Conservation (phyloP, 176 grass and related monocot genomes). For the Musa itinerans region DNA sequence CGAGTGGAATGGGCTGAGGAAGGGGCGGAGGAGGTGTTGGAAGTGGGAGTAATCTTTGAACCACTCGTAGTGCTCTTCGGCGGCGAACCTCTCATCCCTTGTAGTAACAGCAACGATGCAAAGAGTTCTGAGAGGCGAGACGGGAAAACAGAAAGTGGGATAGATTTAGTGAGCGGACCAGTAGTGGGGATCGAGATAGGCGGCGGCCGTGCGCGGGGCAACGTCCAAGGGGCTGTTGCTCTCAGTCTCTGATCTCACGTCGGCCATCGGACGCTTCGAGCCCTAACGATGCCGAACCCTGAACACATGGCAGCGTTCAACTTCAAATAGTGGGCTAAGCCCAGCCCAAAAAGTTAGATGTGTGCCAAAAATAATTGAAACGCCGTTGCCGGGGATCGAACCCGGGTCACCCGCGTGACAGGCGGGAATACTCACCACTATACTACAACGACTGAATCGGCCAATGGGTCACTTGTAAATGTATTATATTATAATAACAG, state of each 20-base stretch:
- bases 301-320: too few relatives aligned
- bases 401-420: conserved; percentile 82
- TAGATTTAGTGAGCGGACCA: neutral
- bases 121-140: neutral
- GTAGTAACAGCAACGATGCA: neutral
- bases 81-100: conserved; percentile 74
- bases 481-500: too few relatives aligned
- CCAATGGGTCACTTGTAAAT: too few relatives aligned
- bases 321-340: too few relatives aligned
- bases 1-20: conserved; percentile 62
- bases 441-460: conserved; percentile 51
- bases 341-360: too few relatives aligned
- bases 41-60: conserved; percentile 90
- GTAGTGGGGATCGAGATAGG: conserved; percentile 1
- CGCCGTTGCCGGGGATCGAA: conserved; percentile 72
- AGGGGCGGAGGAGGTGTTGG: conserved; percentile 73
- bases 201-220: neutral
- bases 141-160: neutral
- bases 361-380: neutral
- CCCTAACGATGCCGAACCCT: neutral
- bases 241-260: neutral
- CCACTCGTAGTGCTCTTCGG: conserved; percentile 98
- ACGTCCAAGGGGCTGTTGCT: neutral
- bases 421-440: conserved; percentile 95
- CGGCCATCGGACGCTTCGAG: neutral